These are phyloP conservation scores for Clathrospora elynae DNA, from an alignment of 2,329 filamentous ascomycete genomes.

Conservation along the genomic window DNA sequence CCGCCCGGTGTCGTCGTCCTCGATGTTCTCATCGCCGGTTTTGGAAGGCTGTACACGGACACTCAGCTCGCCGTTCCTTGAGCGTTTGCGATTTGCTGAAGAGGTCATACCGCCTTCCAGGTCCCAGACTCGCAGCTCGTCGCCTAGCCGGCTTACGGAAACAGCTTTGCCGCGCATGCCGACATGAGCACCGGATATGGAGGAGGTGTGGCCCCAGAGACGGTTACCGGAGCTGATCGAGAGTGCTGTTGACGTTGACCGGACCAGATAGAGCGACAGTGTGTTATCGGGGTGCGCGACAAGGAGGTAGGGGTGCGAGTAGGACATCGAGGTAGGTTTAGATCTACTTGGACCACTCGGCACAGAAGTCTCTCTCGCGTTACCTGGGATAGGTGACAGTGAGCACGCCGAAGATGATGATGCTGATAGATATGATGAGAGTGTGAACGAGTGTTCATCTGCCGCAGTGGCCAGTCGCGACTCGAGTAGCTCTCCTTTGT, in stretches of 20 bases:
- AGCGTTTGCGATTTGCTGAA: conserved; percentile 48
- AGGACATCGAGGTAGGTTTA: conserved; percentile 58
- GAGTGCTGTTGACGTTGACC: conserved; percentile 68
- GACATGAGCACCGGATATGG: conserved; percentile 83
- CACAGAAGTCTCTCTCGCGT: conserved; percentile 25
- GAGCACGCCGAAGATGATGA: conserved; percentile 35
- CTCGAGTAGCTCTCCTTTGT: conserved; percentile 54
- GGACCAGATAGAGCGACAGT: conserved; percentile 79
- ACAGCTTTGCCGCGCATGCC: conserved; percentile 85
- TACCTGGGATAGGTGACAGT: conserved; percentile 34
- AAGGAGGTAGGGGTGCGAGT: conserved; percentile 80
- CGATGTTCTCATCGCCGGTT: conserved; percentile 17
- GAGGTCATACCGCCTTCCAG: conserved; percentile 72
- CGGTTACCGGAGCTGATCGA: conserved; percentile 74
- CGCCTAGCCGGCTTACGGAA: conserved; percentile 80
- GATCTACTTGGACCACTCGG: conserved; percentile 33
- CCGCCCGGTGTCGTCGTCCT: conserved; percentile 29
- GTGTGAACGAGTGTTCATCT: conserved; percentile 53
- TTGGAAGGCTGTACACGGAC: conserved; percentile 58
- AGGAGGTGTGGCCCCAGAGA: conserved; percentile 90
- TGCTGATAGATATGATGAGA: conserved; percentile 37
- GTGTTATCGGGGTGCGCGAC: conserved; percentile 87
- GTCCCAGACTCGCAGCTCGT: conserved; percentile 78
- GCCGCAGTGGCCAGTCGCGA: conserved; percentile 59
- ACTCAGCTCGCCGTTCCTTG: conserved; percentile 56